phyloP scores from a whole-genome alignment of 2,329 filamentous ascomycete species.

The Cryphonectria nitschkei region DNA sequence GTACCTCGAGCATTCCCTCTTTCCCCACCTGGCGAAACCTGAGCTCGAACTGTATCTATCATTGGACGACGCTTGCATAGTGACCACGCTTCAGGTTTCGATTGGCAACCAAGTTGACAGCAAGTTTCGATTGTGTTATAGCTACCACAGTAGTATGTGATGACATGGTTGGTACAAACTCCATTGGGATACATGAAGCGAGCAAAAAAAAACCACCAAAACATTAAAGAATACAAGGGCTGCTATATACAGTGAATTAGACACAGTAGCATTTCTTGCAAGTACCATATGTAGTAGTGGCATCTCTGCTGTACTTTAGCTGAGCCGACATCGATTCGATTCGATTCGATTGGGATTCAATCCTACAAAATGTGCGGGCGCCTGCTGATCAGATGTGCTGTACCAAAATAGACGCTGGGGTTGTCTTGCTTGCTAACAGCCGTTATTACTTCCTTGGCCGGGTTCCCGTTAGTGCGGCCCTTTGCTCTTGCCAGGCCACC shows the following conservation, averaged over 20 bases:
- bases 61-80: conserved; percentile 10
- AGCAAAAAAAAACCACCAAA: not conserved
- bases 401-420: conserved; percentile 1
- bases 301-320: not conserved
- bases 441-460: not conserved
- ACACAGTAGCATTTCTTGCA: not conserved
- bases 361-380: conserved; percentile 9
- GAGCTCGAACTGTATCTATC: not conserved
- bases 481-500: not conserved
- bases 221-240: not conserved
- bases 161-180: not conserved
- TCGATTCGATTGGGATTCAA: conserved; percentile 4
- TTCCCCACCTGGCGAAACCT: conserved; percentile 3
- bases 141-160: not conserved
- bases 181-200: not conserved
- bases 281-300: too few species aligned
- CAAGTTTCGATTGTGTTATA: not conserved
- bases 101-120: conserved; percentile 7
- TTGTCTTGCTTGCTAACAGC: not conserved
- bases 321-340: conserved; percentile 11
- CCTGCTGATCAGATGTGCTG: not conserved
- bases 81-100: conserved; percentile 6
- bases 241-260: not conserved
- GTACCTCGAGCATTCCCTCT: conserved; percentile 1
- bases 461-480: conserved; percentile 1